Conservation (phyloP, 176 grass and related monocot species). For the Lolium multiflorum region DNA sequence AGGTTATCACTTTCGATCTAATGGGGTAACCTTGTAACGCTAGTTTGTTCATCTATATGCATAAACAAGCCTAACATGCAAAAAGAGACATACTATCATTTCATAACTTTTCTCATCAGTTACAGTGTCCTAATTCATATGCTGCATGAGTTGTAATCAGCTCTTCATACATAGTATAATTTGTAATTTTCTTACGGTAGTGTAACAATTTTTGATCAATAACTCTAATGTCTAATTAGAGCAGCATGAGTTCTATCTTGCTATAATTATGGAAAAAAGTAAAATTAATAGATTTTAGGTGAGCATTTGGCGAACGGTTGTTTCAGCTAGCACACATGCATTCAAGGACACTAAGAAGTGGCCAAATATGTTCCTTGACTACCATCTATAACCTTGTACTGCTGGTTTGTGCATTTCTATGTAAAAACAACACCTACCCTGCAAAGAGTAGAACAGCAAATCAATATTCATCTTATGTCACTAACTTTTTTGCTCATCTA, state of each 20-base stretch:
- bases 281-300: conserved; percentile 31
- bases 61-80: neutral
- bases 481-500: conserved; percentile 12
- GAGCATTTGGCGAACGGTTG: conserved; percentile 15
- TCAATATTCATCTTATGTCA: neutral
- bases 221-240: conserved; percentile 33
- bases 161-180: neutral
- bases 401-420: conserved; percentile 8
- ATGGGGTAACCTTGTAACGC: neutral
- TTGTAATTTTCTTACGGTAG: neutral
- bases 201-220: neutral
- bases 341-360: neutral
- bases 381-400: neutral
- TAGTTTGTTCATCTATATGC: neutral
- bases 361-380: conserved; percentile 7
- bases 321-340: conserved; percentile 25
- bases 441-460: neutral
- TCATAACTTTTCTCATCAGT: neutral
- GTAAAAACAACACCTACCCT: neutral
- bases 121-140: neutral
- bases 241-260: conserved; percentile 28
- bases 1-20: too few relatives aligned
- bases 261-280: conserved; percentile 57
- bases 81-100: neutral
- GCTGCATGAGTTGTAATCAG: neutral